These are phyloP conservation scores for Candida arabinofermentans DNA, from an alignment of 805 yeast genomes.

Conservation along the genomic window DNA sequence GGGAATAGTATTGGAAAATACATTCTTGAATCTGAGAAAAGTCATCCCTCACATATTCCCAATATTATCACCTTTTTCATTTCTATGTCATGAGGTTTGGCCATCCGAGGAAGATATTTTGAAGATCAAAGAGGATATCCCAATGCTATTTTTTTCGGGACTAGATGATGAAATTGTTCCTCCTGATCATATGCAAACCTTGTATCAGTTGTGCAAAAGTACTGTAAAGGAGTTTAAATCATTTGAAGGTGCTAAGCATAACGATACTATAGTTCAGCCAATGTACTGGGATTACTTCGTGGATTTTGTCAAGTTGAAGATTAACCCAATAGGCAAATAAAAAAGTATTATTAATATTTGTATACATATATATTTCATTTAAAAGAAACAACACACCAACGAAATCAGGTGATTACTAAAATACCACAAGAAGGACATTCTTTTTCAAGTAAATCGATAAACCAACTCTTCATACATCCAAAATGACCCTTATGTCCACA, in stretches of 20 bases:
- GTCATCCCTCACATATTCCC: conserved; percentile 76
- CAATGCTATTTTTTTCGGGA: conserved; percentile 71
- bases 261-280: conserved; percentile 73
- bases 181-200: conserved; percentile 67
- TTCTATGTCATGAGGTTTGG: conserved; percentile 79
- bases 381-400: too few species aligned
- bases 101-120: conserved; percentile 61
- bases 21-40: conserved; percentile 72
- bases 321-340: conserved; percentile 33
- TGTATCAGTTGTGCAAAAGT: conserved; percentile 51
- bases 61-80: conserved; percentile 47
- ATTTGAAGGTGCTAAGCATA: conserved; percentile 67
- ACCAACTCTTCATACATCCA: conserved; percentile 78
- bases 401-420: too few species aligned
- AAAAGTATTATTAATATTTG: too few species aligned
- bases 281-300: conserved; percentile 73
- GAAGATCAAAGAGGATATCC: conserved; percentile 47
- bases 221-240: conserved; percentile 47
- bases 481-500: conserved; percentile 92
- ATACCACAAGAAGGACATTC: conserved; percentile 85
- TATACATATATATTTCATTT: too few species aligned
- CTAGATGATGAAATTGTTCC: conserved; percentile 87
- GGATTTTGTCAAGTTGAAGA: conserved; percentile 46
- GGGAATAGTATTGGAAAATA: conserved; percentile 79
- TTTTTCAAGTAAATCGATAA: conserved; percentile 52